Evolutionary conservation across 2,329 filamentous ascomycete genomes (phyloP).

Genomic region (Diaporthe citriasiana): DNA sequence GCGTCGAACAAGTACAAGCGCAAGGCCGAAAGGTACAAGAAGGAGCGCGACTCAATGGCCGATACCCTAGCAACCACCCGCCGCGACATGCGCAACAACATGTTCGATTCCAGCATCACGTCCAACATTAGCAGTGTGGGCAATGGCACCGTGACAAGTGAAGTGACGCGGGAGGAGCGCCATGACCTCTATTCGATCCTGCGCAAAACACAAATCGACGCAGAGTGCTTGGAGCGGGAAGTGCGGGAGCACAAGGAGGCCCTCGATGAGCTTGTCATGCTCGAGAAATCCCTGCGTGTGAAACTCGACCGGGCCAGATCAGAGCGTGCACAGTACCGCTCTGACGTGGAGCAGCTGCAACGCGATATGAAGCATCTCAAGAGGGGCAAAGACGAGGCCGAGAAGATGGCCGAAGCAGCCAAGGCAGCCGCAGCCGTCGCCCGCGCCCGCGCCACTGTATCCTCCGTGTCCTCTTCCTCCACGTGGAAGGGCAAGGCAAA

Average conservation of each 20-base stretch:
- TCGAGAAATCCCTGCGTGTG: conserved; percentile 72
- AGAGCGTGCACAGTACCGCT: conserved; percentile 71
- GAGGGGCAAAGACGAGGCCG: conserved; percentile 55
- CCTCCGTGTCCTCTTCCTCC: conserved; percentile 23
- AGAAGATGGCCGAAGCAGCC: conserved; percentile 48
- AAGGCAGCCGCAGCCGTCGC: conserved; percentile 44
- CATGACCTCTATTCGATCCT: conserved; percentile 72
- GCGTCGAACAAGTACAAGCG: conserved; percentile 60
- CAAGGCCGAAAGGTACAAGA: conserved; percentile 66
- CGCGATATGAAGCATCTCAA: conserved; percentile 64
- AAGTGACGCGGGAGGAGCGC: conserved; percentile 66
- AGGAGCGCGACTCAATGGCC: conserved; percentile 60
- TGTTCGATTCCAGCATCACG: conserved; percentile 47
- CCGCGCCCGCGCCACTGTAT: conserved; percentile 40
- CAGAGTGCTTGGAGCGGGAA: conserved; percentile 79
- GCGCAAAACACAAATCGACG: conserved; percentile 73
- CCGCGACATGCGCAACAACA: conserved; percentile 46
- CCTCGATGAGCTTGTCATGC: conserved; percentile 68
- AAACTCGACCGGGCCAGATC: conserved; percentile 80
- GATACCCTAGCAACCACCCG: conserved; percentile 52
- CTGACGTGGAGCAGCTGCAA: conserved; percentile 68
- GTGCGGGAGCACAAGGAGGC: conserved; percentile 77
- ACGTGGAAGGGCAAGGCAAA: conserved; percentile 39
- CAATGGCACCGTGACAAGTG: conserved; percentile 48
- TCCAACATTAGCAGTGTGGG: conserved; percentile 47